Conservation (phyloP, 805 yeast species). For the Ogataea paraovalis region DNA sequence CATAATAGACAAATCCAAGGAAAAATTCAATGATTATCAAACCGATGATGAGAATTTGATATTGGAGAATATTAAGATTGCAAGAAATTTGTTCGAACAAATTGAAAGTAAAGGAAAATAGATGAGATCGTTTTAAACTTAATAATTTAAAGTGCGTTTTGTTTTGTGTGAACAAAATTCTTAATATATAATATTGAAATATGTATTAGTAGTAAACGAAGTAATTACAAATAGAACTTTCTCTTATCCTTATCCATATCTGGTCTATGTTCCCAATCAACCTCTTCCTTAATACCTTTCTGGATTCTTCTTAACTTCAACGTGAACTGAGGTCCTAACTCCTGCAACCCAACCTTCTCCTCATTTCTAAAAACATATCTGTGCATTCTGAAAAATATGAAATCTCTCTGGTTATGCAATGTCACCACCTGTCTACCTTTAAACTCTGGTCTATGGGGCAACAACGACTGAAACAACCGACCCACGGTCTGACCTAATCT, state of each 20-base stretch:
- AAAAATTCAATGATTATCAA: slow-evolving; percentile 14
- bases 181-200: no score
- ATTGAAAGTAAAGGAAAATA: slow-evolving; percentile 23
- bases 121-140: not conserved
- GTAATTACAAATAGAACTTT: slow-evolving; percentile 71
- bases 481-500: slow-evolving; percentile 93
- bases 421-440: slow-evolving; percentile 96
- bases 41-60: slow-evolving; percentile 33
- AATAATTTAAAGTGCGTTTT: no score
- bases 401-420: slow-evolving; percentile 94
- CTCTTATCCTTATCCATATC: slow-evolving; percentile 96
- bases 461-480: slow-evolving; percentile 81
- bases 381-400: slow-evolving; percentile 91
- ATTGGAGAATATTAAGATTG: slow-evolving; percentile 33
- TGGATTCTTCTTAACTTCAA: slow-evolving; percentile 83
- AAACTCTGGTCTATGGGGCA: slow-evolving; percentile 91
- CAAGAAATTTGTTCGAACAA: slow-evolving; percentile 31
- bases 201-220: not conserved
- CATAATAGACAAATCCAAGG: slow-evolving; percentile 29
- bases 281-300: slow-evolving; percentile 85
- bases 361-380: slow-evolving; percentile 86
- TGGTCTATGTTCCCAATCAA: slow-evolving; percentile 94
- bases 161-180: no score
- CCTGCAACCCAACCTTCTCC: slow-evolving; percentile 91
- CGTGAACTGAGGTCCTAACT: slow-evolving; percentile 95